These are phyloP conservation scores for Kluyveromyces siamensis DNA, from an alignment of 805 yeast genomes.

Conservation along the genomic window DNA sequence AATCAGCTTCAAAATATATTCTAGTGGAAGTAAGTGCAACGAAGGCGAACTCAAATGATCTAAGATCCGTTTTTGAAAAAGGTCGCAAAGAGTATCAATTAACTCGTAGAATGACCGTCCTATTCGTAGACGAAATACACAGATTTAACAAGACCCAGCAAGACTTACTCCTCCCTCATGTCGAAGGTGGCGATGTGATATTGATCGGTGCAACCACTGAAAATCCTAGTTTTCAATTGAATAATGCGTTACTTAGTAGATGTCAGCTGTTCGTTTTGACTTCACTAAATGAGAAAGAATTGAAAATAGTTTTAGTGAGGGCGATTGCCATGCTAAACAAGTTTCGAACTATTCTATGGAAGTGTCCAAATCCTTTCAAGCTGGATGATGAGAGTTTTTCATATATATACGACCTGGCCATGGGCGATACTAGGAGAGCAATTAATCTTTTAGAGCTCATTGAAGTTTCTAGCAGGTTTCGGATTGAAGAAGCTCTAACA, in stretches of 20 bases:
- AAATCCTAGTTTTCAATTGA: conserved; percentile 76
- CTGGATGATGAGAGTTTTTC: conserved; percentile 50
- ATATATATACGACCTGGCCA: conserved; percentile 62
- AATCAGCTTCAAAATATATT: conserved; percentile 23
- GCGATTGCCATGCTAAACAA: conserved; percentile 55
- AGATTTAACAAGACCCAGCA: conserved; percentile 81
- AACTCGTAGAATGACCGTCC: conserved; percentile 48
- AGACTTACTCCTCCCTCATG: conserved; percentile 73
- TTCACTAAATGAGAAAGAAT: conserved; percentile 41
- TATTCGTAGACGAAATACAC: conserved; percentile 91
- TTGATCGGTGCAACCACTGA: conserved; percentile 97
- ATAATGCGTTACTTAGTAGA: conserved; percentile 75
- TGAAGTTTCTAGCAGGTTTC: conserved; percentile 60
- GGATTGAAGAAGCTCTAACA: conserved; percentile 16
- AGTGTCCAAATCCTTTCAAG: conserved; percentile 32
- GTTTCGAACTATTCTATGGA: conserved; percentile 44
- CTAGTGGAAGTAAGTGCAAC: conserved; percentile 86
- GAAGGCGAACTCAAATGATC: conserved; percentile 44
- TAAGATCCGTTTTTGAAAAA: conserved; percentile 49
- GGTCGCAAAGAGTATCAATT: conserved; percentile 29
- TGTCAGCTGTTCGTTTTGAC: conserved; percentile 71
- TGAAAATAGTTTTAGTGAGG: conserved; percentile 42
- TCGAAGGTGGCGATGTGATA: conserved; percentile 74
- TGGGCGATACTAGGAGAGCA: conserved; percentile 86
- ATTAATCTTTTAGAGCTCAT: conserved; percentile 70